These are phyloP conservation scores for Yamadazyma pseudoaaseri DNA, from an alignment of 1,139 yeast genomes.

Conservation along the genomic window DNA sequence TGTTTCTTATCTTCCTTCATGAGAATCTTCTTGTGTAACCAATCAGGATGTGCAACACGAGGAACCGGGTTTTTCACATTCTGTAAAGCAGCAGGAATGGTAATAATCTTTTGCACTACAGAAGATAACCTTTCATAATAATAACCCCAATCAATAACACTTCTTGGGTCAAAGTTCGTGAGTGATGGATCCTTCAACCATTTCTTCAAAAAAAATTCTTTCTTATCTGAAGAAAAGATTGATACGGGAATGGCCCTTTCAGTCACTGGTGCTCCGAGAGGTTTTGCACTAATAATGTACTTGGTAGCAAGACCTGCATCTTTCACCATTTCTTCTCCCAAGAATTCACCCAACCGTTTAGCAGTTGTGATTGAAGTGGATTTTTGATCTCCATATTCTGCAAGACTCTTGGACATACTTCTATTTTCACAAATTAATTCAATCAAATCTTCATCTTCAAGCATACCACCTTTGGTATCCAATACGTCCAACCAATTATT, in stretches of 20 bases:
- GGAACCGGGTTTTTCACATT: constrained; percentile 92
- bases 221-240: constrained; percentile 76
- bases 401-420: constrained; percentile 89
- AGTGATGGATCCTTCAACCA: constrained; percentile 85
- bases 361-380: constrained; percentile 97
- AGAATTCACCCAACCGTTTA: constrained; percentile 84
- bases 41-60: constrained; percentile 89
- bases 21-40: constrained; percentile 72
- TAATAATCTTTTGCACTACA: constrained; percentile 89
- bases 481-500: constrained; percentile 94
- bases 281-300: constrained; percentile 85
- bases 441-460: constrained; percentile 92
- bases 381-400: constrained; percentile 87
- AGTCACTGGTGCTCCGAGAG: constrained; percentile 85
- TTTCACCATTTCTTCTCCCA: constrained; percentile 97
- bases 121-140: constrained; percentile 90
- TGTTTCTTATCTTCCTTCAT: constrained; percentile 64
- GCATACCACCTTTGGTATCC: constrained; percentile 80
- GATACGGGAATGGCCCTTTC: constrained; percentile 98
- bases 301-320: constrained; percentile 96
- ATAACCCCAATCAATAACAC: constrained; percentile 90
- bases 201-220: constrained; percentile 70
- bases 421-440: constrained; percentile 95
- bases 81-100: constrained; percentile 97
- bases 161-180: constrained; percentile 84